Conservation (phyloP, 2,329 filamentous ascomycete genomes). For the Whalleya microplaca region DNA sequence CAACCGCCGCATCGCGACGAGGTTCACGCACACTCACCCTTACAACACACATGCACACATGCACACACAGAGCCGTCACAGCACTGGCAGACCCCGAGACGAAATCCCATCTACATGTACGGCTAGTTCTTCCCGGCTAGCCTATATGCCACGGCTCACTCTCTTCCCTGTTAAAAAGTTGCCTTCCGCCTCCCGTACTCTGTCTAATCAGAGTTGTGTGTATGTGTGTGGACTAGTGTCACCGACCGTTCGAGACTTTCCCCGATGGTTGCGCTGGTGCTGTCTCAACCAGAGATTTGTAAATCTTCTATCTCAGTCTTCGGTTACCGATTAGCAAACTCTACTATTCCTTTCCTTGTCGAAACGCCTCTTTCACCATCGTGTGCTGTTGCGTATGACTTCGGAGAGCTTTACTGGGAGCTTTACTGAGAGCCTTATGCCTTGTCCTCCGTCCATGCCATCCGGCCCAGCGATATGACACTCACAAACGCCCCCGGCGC, state of each 20-base stretch:
- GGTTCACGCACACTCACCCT: neutral
- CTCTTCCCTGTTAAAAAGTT: neutral
- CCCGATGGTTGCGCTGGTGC: conserved; percentile 10
- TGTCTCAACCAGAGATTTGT: conserved; percentile 5
- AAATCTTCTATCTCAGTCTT: conserved; percentile 17
- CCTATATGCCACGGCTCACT: neutral
- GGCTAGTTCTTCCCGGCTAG: neutral
- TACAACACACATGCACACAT: neutral
- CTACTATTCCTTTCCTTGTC: neutral
- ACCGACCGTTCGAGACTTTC: conserved; percentile 29
- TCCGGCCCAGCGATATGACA: conserved; percentile 30
- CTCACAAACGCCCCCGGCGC: conserved; percentile 18
- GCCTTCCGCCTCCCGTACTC: neutral
- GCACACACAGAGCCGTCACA: neutral
- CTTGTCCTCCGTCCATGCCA: conserved; percentile 16
- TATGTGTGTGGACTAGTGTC: conserved; percentile 8
- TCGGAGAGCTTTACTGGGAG: conserved; percentile 15
- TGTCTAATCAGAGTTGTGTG: neutral
- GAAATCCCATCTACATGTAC: neutral
- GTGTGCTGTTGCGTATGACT: conserved; percentile 12
- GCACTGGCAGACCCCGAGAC: neutral
- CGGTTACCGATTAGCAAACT: conserved; percentile 22
- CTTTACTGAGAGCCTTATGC: conserved; percentile 20
- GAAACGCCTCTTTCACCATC: conserved; percentile 4
- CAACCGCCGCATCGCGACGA: neutral